Evolutionary conservation across 78 protist genomes (phyloP), one percentile per base, ranked within the genome.

Genomic region (Emiliania huxleyi): DNA sequence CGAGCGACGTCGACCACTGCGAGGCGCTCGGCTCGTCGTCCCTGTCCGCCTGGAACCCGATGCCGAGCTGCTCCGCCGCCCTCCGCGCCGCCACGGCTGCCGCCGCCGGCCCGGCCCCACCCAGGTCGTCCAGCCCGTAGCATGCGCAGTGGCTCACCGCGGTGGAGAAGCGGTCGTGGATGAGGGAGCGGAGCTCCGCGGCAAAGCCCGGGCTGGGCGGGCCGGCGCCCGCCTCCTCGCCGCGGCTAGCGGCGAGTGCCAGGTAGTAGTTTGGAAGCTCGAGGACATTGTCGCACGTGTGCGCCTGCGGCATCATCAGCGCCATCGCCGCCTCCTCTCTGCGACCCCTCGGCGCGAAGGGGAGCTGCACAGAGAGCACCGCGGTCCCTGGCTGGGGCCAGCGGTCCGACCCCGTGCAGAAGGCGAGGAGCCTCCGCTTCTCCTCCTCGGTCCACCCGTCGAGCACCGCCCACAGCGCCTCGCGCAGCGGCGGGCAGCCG

Each of bases 231-330:
- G 4, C 23, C 55, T 48, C 55, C 55, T 48, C 55, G 55, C 55
- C 55, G 79, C 19, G 35, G 26, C 35, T 35, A 15, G 85, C 85
- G 46, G 2, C 0, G 35, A 77, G 85, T 4, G 85, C 85, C 22
- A 0, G 29, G 48, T 21, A 40, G 29, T 77, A 77, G 46, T 77
- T 77, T 1, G 85, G 85, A 2, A 77, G 85, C 85, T 77, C 85
- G 46, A 77, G 85, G 33, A 77, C 3, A 22, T 77, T 77, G 46
- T 77, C 85, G 85, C 85, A 77, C 25, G 85, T 77, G 85, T 77
- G 85, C 85, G 85, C 85, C 85, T 77, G 85, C 21, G 85, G 85
- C 85, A 77, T 21, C 48, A 40, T 77, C 33, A 21, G 35, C 48
- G 23, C 33, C 85, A 77, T 40, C 18, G 85, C 85, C 33, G 48